phyloP scores from a whole-genome alignment of 2,329 filamentous ascomycete species.

The Curvularia lunata region DNA sequence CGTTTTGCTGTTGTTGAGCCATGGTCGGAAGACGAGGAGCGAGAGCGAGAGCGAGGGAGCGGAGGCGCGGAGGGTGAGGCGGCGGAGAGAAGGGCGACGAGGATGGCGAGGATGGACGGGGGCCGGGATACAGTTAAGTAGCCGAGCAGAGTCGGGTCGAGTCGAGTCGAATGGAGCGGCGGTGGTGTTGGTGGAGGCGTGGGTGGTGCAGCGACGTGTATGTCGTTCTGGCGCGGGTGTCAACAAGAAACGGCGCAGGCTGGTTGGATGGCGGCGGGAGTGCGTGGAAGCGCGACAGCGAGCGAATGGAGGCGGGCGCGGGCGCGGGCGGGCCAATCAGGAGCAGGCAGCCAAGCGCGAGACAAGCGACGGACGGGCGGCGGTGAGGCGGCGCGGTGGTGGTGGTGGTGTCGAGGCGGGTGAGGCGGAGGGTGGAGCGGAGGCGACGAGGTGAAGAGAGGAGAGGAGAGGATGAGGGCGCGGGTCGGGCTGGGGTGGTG shows the following conservation, averaged over 20 bases:
- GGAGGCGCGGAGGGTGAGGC: constrained; percentile 4
- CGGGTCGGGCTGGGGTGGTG: not conserved
- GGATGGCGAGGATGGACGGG: not conserved
- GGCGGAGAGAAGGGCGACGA: not conserved
- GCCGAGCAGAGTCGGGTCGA: constrained; percentile 5
- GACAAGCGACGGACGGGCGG: constrained; percentile 20
- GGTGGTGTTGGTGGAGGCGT: not conserved
- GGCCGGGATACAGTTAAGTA: constrained; percentile 23
- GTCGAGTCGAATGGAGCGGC: constrained; percentile 4
- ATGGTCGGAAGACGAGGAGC: too few species aligned
- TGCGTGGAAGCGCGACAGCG: constrained; percentile 11
- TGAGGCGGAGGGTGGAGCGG: not conserved
- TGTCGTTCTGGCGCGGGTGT: constrained; percentile 5
- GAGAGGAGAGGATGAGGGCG: too few species aligned
- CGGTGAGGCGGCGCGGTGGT: not conserved
- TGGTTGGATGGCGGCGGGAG: constrained; percentile 17
- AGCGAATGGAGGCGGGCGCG: constrained; percentile 3
- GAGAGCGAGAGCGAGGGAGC: constrained; percentile 1
- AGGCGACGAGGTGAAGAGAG: not conserved
- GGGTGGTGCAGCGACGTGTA: constrained; percentile 7
- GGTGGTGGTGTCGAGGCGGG: not conserved
- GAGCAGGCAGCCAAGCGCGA: constrained; percentile 1
- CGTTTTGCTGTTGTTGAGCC: constrained; percentile 48
- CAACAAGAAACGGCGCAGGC: constrained; percentile 12
- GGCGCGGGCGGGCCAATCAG: not conserved